Evolutionary conservation across 2,329 filamentous ascomycete species (phyloP).

Genomic region (Aspergillus awamori): DNA sequence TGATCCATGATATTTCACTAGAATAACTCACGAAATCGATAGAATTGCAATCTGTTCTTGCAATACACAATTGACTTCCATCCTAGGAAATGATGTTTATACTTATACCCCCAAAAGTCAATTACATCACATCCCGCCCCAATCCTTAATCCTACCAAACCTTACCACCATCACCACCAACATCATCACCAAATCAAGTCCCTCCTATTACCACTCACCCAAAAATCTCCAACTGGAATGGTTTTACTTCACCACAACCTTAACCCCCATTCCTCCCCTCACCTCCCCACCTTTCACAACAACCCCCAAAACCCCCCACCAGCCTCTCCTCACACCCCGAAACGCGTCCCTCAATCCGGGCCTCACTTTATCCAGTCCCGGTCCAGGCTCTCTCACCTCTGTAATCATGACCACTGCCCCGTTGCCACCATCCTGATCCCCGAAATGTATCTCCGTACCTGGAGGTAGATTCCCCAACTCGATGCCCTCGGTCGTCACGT

Average conservation of each 20-base stretch:
- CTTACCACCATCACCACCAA: too few species aligned
- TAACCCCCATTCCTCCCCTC: slow-evolving; percentile 16
- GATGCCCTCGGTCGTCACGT: slow-evolving; percentile 18
- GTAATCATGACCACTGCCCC: slow-evolving; percentile 9
- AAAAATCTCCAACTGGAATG: too few species aligned
- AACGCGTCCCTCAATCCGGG: slow-evolving; percentile 15
- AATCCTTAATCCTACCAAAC: too few species aligned
- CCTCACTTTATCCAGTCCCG: slow-evolving; percentile 11
- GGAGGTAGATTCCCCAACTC: slow-evolving; percentile 9
- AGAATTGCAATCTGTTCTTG: too few species aligned
- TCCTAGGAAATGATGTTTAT: too few species aligned
- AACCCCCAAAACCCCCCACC: slow-evolving; percentile 21
- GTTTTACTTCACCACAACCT: not conserved
- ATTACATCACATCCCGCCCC: too few species aligned
- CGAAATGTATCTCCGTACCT: slow-evolving; percentile 15
- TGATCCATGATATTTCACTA: not conserved
- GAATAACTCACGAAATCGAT: too few species aligned
- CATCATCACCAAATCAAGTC: too few species aligned
- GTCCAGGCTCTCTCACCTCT: slow-evolving; percentile 14
- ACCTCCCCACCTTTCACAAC: slow-evolving; percentile 18
- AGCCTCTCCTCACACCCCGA: slow-evolving; percentile 10
- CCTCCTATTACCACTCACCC: too few species aligned
- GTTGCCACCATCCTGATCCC: not conserved
- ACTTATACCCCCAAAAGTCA: too few species aligned
- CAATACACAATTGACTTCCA: too few species aligned